Percentiles rank a stretch among this genome's conserved stretches.
phyloP scores from a whole-genome alignment of 345 rosid genomes.

The Linum usitatissimum region DNA sequence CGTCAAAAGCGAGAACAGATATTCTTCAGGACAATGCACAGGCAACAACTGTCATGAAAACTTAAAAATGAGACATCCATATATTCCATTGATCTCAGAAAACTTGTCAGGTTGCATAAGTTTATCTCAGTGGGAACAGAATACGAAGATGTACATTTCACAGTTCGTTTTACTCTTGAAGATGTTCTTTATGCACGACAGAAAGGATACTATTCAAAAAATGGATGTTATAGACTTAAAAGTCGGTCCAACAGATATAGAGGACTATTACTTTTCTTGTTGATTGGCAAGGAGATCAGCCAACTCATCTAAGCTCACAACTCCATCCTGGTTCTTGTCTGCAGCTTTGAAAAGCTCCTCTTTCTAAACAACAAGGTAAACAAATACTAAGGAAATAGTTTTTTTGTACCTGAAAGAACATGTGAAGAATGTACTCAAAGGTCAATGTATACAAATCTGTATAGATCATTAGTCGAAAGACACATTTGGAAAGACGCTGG shows the following conservation, averaged over 20 bases:
- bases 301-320: constrained; percentile 87
- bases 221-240: no score
- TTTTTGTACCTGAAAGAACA: background rate
- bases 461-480: no score
- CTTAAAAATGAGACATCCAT: no score
- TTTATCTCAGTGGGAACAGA: no score
- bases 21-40: background rate
- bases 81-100: no score
- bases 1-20: background rate
- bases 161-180: no score
- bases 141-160: no score
- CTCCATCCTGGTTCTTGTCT: constrained; percentile 78
- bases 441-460: background rate
- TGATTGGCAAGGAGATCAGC: constrained; percentile 80
- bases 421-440: background rate
- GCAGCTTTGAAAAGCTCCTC: constrained; percentile 86
- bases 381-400: constrained; percentile 12
- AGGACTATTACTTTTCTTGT: constrained; percentile 62
- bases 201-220: no score
- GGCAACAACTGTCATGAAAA: no score
- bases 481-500: background rate
- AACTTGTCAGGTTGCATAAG: no score
- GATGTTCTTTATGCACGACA: no score
- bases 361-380: constrained; percentile 45
- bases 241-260: background rate